Conservation (phyloP, 768 basidiomycete genomes). For the Amanita exitialis region DNA sequence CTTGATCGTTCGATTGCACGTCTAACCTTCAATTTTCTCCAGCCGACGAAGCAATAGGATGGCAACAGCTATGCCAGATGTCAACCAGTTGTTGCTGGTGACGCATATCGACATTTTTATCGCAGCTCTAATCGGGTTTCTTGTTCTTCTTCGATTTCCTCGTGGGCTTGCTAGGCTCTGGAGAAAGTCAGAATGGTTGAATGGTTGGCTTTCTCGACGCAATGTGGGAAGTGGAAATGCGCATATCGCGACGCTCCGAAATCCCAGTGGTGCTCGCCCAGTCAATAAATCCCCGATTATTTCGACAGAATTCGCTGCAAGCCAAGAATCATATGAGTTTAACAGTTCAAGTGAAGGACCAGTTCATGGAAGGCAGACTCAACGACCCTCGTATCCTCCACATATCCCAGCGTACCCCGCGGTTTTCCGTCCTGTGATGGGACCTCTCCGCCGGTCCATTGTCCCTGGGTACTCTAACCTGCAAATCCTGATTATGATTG, state of each 20-base stretch:
- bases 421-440: not conserved
- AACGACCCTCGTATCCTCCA: not conserved
- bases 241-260: not conserved
- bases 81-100: conserved; percentile 14
- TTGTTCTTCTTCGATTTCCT: conserved; percentile 37
- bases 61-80: not conserved
- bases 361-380: not conserved
- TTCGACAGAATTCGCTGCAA: not conserved
- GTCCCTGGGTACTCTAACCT: not conserved
- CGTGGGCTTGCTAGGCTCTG: conserved; percentile 43
- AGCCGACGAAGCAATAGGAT: no score
- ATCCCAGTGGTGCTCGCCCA: not conserved
- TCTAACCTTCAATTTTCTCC: no score
- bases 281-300: not conserved
- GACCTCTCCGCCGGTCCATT: not conserved
- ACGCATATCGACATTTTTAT: conserved; percentile 39
- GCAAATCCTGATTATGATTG: not conserved
- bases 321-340: not conserved
- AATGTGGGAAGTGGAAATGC: not conserved
- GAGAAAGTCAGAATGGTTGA: conserved; percentile 39
- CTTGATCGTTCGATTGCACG: no score
- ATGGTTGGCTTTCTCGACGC: conserved; percentile 38
- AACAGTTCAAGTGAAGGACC: not conserved
- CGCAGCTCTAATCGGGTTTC: conserved; percentile 26
- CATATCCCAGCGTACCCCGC: not conserved